Conservation (phyloP, 345 rosid species). For the Murraya koenigii region DNA sequence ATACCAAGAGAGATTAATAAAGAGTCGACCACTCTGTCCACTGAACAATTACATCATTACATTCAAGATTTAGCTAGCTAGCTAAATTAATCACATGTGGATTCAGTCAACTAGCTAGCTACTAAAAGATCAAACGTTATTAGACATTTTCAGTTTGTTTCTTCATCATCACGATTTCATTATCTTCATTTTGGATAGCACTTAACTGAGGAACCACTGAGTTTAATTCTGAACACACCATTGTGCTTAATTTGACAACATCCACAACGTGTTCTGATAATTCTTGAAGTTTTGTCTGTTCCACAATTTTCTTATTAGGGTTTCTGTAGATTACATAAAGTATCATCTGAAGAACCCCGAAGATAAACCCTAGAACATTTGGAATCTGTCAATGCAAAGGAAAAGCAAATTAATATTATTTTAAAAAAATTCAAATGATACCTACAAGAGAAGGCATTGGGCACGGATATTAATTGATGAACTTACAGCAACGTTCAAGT, state of each 20-base stretch:
- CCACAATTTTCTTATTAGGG: constrained; percentile 38
- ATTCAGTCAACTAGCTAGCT: neutral
- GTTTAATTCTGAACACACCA: constrained; percentile 41
- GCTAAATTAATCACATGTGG: neutral
- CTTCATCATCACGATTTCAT: constrained; percentile 15
- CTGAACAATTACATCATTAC: neutral
- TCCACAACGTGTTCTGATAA: constrained; percentile 50
- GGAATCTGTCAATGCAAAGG: constrained; percentile 51
- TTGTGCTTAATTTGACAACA: constrained; percentile 36
- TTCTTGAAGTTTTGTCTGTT: constrained; percentile 41
- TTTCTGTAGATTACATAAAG: constrained; percentile 72
- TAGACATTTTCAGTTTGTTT: constrained; percentile 20
- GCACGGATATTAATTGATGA: neutral
- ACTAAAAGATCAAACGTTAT: neutral
- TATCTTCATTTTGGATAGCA: constrained; percentile 3
- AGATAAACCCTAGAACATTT: constrained; percentile 69
- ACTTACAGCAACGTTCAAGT: constrained; percentile 72
- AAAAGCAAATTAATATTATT: neutral
- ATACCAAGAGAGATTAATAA: neutral
- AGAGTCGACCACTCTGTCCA: neutral
- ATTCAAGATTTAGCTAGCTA: no score
- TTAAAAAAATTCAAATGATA: neutral
- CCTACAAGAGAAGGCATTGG: neutral
- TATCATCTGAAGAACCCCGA: constrained; percentile 70
- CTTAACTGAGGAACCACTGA: constrained; percentile 34